Conservation (phyloP, 2,329 filamentous ascomycete species). For the Epichloe hybrida region DNA sequence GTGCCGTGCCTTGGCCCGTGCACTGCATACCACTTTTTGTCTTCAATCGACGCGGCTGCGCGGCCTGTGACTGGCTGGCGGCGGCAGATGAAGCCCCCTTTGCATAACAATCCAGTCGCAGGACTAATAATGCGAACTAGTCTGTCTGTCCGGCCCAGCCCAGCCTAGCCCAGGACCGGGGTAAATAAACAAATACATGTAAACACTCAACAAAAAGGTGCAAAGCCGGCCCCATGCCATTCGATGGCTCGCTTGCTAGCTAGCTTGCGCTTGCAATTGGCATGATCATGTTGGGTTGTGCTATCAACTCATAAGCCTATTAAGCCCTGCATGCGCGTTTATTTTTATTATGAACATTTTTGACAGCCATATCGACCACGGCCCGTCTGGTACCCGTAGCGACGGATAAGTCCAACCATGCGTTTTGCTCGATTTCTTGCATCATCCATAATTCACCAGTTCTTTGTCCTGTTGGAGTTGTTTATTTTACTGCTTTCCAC, state of each 20-base stretch:
- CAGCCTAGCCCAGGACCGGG: not conserved
- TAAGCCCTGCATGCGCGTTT: too few relatives aligned
- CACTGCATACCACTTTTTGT: not conserved
- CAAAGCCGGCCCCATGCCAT: not conserved
- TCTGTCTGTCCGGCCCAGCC: not conserved
- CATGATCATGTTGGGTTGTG: too few relatives aligned
- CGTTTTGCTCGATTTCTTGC: not conserved
- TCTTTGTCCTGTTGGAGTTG: not conserved
- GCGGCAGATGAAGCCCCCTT: not conserved
- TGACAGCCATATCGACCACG: not conserved
- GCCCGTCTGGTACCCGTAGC: constrained; percentile 1
- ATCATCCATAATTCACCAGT: not conserved
- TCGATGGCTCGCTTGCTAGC: not conserved
- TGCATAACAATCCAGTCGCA: not conserved
- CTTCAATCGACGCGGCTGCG: constrained; percentile 1
- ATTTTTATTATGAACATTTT: too few relatives aligned
- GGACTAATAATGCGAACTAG: too few relatives aligned
- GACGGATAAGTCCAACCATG: not conserved
- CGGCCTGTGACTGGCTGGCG: constrained; percentile 1
- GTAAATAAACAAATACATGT: constrained; percentile 5
- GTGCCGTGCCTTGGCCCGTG: not conserved
- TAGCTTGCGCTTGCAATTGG: too few relatives aligned
- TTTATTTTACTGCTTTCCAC: not conserved
- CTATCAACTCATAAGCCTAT: too few relatives aligned
- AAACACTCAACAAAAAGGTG: not conserved